Percentiles rank a stretch among this genome's conserved stretches.
These are phyloP conservation scores for Talaromyces stipitatus DNA, from an alignment of 495 filamentous ascomycete genomes.

Conservation along the genomic window DNA sequence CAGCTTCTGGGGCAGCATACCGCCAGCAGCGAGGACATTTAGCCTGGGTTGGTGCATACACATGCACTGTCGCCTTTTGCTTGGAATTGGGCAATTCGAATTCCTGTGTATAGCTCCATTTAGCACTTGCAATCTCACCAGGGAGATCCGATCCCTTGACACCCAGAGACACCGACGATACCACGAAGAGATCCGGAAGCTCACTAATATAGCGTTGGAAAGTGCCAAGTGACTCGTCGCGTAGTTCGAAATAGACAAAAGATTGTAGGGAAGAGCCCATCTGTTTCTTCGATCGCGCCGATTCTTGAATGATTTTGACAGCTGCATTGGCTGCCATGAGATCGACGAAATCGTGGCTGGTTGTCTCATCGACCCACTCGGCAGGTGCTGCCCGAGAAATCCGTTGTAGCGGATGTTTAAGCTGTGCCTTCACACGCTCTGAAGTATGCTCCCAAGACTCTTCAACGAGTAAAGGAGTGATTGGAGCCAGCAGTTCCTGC, in stretches of 20 bases:
- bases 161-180: conserved; percentile 56
- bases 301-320: conserved; percentile 65
- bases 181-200: conserved; percentile 67
- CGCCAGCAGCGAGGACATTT: conserved; percentile 92
- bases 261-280: conserved; percentile 71
- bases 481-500: conserved; percentile 67
- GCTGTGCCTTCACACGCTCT: conserved; percentile 46
- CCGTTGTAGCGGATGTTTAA: conserved; percentile 36
- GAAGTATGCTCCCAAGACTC: conserved; percentile 81
- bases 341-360: conserved; percentile 49
- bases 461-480: conserved; percentile 78
- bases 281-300: conserved; percentile 52
- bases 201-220: conserved; percentile 52
- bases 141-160: conserved; percentile 19
- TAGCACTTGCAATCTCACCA: conserved; percentile 17
- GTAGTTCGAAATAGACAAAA: conserved; percentile 46
- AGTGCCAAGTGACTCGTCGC: conserved; percentile 18
- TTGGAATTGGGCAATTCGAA: conserved; percentile 41
- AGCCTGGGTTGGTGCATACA: conserved; percentile 54
- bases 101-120: conserved; percentile 48
- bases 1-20: conserved; percentile 45
- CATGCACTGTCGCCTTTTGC: conserved; percentile 43
- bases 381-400: conserved; percentile 19
- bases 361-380: conserved; percentile 28
- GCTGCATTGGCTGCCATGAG: conserved; percentile 48